Base-by-base conservation (phyloP, 2,329 filamentous ascomycete species). In the Madurella mycetomatis region DNA sequence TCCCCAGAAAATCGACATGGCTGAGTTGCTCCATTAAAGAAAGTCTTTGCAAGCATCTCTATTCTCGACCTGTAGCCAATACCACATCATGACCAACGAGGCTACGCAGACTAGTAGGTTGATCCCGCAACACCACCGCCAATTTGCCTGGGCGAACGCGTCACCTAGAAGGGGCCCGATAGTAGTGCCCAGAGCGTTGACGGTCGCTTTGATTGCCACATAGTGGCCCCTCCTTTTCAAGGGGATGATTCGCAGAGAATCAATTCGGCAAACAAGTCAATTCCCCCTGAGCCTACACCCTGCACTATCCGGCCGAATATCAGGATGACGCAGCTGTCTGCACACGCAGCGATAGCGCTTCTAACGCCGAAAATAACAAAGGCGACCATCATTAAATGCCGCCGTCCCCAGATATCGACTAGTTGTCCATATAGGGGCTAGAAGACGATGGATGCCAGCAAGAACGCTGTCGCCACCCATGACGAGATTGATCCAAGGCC, bases 211-310 rank as follows among this genome's bases (percentile, higher is more conserved):
- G 34, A 72, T 65, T 2, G 65, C 67, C 39, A 73, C 65, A 47
- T 72, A 78, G 9, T 71, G 70, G 1, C 73, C 73, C 53, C 78
- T 66, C 56, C 77, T 67, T 9, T 72, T 66, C 5, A 82, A 63
- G 0, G 77, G 75, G 0, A 80, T 72, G 4, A 81, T 65, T 82
- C 79, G 49, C 70, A 75, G 15, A 75, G 68, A 19, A 82, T 73
- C 51, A 64, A 49, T 47, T 64, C 62, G 4, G 61, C 61, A 51
- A 63, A 80, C 16, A 76, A 61, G 50, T 70, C 69, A 51, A 81
- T 70, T 11, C 69, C 70, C 9, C 74, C 68, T 3, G 73, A 64
- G 30, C 73, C 73, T 19, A 66, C 53, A 1, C 80, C 79, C 55
- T 82, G 77, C 1, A 81, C 45, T 9, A 41, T 47, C 5, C 64